Evolutionary conservation across 176 grass and related monocot species (phyloP).

Genomic region (Carex cristatella): DNA sequence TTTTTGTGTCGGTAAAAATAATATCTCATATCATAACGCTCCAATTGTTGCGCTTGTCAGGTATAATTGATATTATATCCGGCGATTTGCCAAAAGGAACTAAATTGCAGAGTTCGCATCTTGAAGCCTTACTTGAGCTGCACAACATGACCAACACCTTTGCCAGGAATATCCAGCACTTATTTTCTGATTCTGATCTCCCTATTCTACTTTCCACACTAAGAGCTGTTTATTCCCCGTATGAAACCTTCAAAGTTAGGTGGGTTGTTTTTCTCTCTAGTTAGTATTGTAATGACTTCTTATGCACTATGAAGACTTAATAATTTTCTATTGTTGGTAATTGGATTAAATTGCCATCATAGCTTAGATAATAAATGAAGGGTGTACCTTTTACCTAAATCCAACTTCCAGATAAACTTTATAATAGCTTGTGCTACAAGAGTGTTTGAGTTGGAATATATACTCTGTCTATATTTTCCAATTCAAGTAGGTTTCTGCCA

Average conservation of each 20-base stretch:
- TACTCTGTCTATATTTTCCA: neutral
- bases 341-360: neutral
- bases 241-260: conserved; percentile 92
- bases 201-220: conserved; percentile 63
- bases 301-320: neutral
- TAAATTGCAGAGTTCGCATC: conserved; percentile 84
- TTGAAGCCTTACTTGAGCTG: conserved; percentile 83
- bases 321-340: neutral
- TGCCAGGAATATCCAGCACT: conserved; percentile 87
- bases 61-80: conserved; percentile 89
- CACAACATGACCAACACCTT: conserved; percentile 93
- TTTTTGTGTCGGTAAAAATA: neutral
- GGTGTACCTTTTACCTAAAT: neutral
- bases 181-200: conserved; percentile 91
- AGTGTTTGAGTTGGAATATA: neutral
- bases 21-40: conserved; percentile 10
- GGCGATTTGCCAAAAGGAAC: conserved; percentile 90
- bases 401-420: neutral
- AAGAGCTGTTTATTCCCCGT: conserved; percentile 96
- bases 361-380: neutral
- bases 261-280: conserved; percentile 18
- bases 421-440: neutral
- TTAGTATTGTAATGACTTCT: neutral
- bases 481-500: neutral
- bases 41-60: conserved; percentile 40